These are phyloP conservation scores for Rutstroemia sydowiana DNA, from an alignment of 2,329 filamentous ascomycete species.

Conservation along the genomic window DNA sequence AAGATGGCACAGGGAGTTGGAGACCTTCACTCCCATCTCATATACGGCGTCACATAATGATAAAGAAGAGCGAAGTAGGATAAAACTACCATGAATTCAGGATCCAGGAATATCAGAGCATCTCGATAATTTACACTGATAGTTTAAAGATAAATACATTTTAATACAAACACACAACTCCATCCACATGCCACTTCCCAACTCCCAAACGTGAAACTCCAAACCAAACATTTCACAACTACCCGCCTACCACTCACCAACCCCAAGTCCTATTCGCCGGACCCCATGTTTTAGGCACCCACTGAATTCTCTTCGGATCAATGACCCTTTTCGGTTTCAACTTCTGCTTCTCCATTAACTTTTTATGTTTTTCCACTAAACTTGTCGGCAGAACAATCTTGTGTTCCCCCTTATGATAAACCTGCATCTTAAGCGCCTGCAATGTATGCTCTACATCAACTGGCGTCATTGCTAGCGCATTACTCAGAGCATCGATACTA, in stretches of 20 bases:
- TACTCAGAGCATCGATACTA: constrained; percentile 79
- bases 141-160: neutral
- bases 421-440: constrained; percentile 88
- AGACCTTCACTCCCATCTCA: no score
- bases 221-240: neutral
- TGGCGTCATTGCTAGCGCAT: constrained; percentile 84
- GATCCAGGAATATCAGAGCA: neutral
- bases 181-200: neutral
- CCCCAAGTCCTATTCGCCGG: constrained; percentile 90
- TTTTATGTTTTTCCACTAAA: constrained; percentile 56
- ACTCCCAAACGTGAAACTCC: no score
- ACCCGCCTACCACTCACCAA: constrained; percentile 51
- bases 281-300: constrained; percentile 94
- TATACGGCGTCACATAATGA: no score
- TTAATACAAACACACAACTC: no score
- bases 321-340: constrained; percentile 70
- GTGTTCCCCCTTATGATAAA: constrained; percentile 94
- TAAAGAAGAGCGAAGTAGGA: no score
- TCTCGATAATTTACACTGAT: neutral
- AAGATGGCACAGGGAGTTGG: no score
- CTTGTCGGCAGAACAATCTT: constrained; percentile 88
- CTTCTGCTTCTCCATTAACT: constrained; percentile 72
- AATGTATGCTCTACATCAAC: constrained; percentile 93
- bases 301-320: constrained; percentile 71
- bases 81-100: no score